phyloP scores from a whole-genome alignment of 2,329 filamentous ascomycete species.

The Aspergillus sp. region DNA sequence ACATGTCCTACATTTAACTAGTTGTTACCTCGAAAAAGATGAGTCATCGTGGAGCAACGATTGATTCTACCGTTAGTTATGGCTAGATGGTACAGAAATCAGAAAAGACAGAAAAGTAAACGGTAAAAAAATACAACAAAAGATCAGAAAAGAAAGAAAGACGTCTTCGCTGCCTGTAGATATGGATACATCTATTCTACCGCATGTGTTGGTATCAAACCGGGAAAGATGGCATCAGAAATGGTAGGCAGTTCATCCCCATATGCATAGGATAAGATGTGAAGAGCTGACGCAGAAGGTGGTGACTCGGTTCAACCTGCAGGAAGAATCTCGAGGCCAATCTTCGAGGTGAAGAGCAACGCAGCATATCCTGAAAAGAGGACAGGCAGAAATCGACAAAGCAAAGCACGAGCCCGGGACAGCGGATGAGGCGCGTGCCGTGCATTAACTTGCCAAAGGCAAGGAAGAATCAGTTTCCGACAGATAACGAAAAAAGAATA shows the following conservation, averaged over 20 bases:
- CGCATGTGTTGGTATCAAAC: constrained; percentile 27
- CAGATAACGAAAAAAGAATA: constrained; percentile 14
- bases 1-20: background rate
- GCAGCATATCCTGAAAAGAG: constrained; percentile 16
- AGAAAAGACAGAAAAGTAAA: constrained; percentile 5
- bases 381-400: constrained; percentile 10
- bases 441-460: constrained; percentile 1
- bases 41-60: background rate
- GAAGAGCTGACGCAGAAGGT: constrained; percentile 13
- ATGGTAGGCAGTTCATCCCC: constrained; percentile 22
- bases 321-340: constrained; percentile 11
- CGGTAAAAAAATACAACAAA: constrained; percentile 9
- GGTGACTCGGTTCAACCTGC: constrained; percentile 7
- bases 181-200: constrained; percentile 45
- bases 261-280: constrained; percentile 20
- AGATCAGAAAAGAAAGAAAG: constrained; percentile 8
- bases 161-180: constrained; percentile 21
- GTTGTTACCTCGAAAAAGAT: background rate
- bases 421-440: constrained; percentile 9
- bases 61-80: constrained; percentile 8
- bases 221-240: constrained; percentile 21
- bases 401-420: constrained; percentile 10
- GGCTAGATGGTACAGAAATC: constrained; percentile 12
- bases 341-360: constrained; percentile 13
- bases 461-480: constrained; percentile 1